Evolutionary conservation across 2,329 filamentous ascomycete species (phyloP), one percentile per base, ranked within the genome.

Genomic region (Lachnellula hyalina): DNA sequence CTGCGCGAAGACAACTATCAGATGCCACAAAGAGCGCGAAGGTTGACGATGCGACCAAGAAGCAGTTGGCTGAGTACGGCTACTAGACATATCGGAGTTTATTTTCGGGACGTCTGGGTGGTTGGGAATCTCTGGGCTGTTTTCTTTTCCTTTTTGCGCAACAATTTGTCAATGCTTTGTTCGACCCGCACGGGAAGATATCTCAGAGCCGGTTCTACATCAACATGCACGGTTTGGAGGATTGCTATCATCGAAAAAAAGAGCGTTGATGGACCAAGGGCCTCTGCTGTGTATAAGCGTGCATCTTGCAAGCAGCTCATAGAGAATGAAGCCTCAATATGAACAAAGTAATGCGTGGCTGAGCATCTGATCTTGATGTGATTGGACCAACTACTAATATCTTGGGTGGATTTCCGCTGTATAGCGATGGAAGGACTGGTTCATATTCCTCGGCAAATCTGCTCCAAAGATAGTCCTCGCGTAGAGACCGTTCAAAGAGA

Each of bases 21-120:
- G 89, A 96, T 75, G 92, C 93, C 70, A 88, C 96, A 87, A 93
- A 93, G 87, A 89, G 81, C 76, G 90, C 91, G 68, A 86, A 84
- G 75, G 85, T 93, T 76, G 87, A 93, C 79, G 80, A 83, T 74
- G 91, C 94, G 85, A 90, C 87, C 75, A 84, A 86, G 78, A 82
- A 87, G 82, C 86, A 94, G 78, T 87, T 97, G 75, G 89, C 89
- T 79, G 80, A 86, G 72, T 90, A 83, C 79, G 93, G 92, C 76
- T 96, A 96, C 86, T 97, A 96, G 75, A 76, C 63, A 58, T 57
- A 52, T 52, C 59, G 55, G 59, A 61, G 59, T 63, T 62, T 54
- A 60, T 61, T 61, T 61, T 64, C 55, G 51, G 51, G 53, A 55
- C 56, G 51, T 60, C 52, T 55, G 53, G 60, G 49, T 52, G 49